Conservation (phyloP, 495 filamentous ascomycete species). For the Hypoxylon subgilvum region DNA sequence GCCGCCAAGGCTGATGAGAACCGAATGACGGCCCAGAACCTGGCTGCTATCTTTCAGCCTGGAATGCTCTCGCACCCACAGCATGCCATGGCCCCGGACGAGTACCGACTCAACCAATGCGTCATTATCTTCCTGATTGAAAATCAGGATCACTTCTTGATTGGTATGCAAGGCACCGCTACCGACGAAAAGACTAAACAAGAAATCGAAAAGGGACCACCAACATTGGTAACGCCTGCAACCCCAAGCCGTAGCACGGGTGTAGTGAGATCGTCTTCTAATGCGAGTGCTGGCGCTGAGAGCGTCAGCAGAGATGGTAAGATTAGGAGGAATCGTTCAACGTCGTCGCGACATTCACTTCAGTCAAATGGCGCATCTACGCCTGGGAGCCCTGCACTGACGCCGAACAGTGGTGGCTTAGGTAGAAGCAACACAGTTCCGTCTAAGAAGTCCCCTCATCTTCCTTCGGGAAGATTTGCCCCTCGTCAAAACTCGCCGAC, state of each 20-base stretch:
- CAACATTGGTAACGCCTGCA: conserved; percentile 60
- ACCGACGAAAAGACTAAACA: conserved; percentile 86
- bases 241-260: conserved; percentile 57
- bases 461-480: conserved; percentile 61
- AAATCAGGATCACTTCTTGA: conserved; percentile 89
- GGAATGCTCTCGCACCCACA: conserved; percentile 91
- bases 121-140: conserved; percentile 98
- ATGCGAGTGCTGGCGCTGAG: conserved; percentile 83
- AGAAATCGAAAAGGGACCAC: conserved; percentile 75
- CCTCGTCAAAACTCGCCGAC: conserved; percentile 51
- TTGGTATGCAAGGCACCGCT: conserved; percentile 91
- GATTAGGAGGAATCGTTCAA: conserved; percentile 83
- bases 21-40: conserved; percentile 91
- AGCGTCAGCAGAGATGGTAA: conserved; percentile 79
- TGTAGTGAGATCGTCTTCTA: conserved; percentile 79
- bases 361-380: conserved; percentile 72
- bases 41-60: conserved; percentile 98
- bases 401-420: conserved; percentile 70
- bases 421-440: conserved; percentile 93
- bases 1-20: conserved; percentile 97
- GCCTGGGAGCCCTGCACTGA: conserved; percentile 69
- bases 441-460: conserved; percentile 83
- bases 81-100: conserved; percentile 92
- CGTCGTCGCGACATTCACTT: conserved; percentile 68
- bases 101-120: conserved; percentile 94